A percentile compares a stretch with the other conserved stretches of the same genome.
Conservation (phyloP, 2,329 filamentous ascomycete genomes). For the Colletotrichum sp. region DNA sequence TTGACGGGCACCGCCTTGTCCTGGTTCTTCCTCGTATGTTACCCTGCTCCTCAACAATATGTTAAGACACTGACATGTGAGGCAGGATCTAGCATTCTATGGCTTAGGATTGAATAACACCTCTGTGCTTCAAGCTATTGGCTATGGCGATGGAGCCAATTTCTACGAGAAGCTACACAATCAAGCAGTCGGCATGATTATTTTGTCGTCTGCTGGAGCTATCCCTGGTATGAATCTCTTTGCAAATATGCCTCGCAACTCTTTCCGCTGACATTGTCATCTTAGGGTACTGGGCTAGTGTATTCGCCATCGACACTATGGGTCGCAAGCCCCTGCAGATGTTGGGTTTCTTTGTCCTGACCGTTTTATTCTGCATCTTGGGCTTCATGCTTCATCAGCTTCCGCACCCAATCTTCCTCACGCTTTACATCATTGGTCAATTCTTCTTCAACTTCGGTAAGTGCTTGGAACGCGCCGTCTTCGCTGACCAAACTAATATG, state of each 20-base stretch:
- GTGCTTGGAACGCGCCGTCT: neutral
- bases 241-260: neutral
- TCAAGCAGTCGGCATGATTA: constrained; percentile 77
- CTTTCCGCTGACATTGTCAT: too few species aligned
- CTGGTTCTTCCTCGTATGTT: constrained; percentile 75
- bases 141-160: constrained; percentile 67
- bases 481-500: neutral
- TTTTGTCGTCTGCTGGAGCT: constrained; percentile 77
- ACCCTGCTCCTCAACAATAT: neutral
- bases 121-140: constrained; percentile 74
- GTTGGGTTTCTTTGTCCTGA: constrained; percentile 65
- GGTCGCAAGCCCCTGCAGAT: constrained; percentile 81
- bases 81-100: constrained; percentile 69
- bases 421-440: constrained; percentile 67
- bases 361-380: constrained; percentile 65
- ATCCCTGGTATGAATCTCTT: constrained; percentile 47
- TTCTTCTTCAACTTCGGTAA: constrained; percentile 68
- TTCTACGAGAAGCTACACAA: constrained; percentile 75
- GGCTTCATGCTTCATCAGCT: constrained; percentile 64
- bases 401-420: constrained; percentile 54
- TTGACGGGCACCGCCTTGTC: constrained; percentile 79
- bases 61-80: constrained; percentile 9
- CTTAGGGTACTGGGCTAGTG: constrained; percentile 78
- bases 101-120: constrained; percentile 78
- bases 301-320: constrained; percentile 74